Percentiles rank a stretch among this genome's conserved stretches.
phyloP scores from a whole-genome alignment of 371 early-diverging fungal species.

The Circinella minor region DNA sequence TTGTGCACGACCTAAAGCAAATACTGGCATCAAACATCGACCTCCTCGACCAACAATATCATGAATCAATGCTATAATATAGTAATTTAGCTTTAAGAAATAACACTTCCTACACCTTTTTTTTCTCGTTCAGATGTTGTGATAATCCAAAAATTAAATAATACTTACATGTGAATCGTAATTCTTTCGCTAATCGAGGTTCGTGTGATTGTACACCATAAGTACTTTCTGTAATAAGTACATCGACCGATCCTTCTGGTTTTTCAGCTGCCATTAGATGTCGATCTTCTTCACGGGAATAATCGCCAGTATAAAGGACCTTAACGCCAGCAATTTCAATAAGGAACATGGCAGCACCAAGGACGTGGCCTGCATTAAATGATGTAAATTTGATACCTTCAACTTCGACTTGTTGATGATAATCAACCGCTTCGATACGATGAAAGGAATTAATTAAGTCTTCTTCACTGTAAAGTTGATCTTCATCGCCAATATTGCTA shows the following conservation, averaged over 20 bases:
- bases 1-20: slow-evolving; percentile 99
- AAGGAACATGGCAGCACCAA: slow-evolving; percentile 99
- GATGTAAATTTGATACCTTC: slow-evolving; percentile 97
- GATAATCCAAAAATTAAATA: background rate
- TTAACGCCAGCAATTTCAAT: slow-evolving; percentile 98
- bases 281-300: slow-evolving; percentile 99
- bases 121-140: too few relatives aligned
- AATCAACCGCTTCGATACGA: slow-evolving; percentile 97
- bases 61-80: slow-evolving; percentile 73
- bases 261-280: slow-evolving; percentile 99
- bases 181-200: slow-evolving; percentile 96
- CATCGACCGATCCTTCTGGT: slow-evolving; percentile 89
- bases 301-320: slow-evolving; percentile 99
- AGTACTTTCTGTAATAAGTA: slow-evolving; percentile 98
- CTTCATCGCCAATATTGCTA: slow-evolving; percentile 86
- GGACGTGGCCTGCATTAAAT: slow-evolving; percentile 99
- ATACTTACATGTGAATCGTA: slow-evolving; percentile 81
- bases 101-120: too few relatives aligned
- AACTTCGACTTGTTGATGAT: slow-evolving; percentile 96
- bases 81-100: background rate
- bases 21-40: slow-evolving; percentile 98
- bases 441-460: slow-evolving; percentile 93
- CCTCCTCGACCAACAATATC: slow-evolving; percentile 97
- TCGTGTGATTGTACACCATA: slow-evolving; percentile 99
- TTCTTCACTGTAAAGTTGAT: slow-evolving; percentile 95